Base-by-base conservation (phyloP, 1,284 basidiomycete genomes). In the Melampsora abietis-canadensis region DNA sequence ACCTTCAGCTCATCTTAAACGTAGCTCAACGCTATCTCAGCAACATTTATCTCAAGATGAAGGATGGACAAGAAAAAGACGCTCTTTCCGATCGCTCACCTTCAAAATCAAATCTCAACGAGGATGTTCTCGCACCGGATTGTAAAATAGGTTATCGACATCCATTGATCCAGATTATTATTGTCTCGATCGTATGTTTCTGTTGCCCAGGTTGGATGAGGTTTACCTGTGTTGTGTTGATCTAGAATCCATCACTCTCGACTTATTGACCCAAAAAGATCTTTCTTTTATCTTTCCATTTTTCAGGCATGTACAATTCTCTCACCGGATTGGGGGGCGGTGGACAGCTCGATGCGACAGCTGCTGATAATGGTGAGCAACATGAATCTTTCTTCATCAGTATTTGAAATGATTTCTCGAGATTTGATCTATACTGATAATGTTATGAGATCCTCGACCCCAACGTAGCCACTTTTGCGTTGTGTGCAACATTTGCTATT, bases 231-330 rank as follows among this genome's bases (percentile, higher is more conserved):
- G 12, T n/a, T 27, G 4, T 54, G 15, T 54, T 27, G 7, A n/a
- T 54, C 51, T n/a, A 27, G 24, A 27, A 54, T 10, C 4, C n/a
- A 21, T 27, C 14, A 8, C n/a, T 54, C 51, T 27, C 7, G 15
- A 54, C 6, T 27, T 8, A 21, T 54, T 54, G 19, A 51, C 48
- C 48, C 27, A 21, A 7, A 12, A n/a, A n/a, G 14, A n/a, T 24
- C 48, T 19, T 17, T 24, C 48, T n/a, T 54, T 4, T n/a, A 3
- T 30, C n/a, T 21, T 57, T 21, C 8, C 2, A 10, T 82, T 82
- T 84, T 15, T 82, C 84, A 34, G 86, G 86, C 74, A 84, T 87
- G 83, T 87, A 85, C 83, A 84, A 83, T 74, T 85, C 86, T 51
- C 54, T 87, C 62, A 82, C 81, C 10, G 86, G 86, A 69, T 81